Evolutionary conservation across 768 basidiomycete genomes (phyloP).

Genomic region (Porphyrellus cyaneotinctus): DNA sequence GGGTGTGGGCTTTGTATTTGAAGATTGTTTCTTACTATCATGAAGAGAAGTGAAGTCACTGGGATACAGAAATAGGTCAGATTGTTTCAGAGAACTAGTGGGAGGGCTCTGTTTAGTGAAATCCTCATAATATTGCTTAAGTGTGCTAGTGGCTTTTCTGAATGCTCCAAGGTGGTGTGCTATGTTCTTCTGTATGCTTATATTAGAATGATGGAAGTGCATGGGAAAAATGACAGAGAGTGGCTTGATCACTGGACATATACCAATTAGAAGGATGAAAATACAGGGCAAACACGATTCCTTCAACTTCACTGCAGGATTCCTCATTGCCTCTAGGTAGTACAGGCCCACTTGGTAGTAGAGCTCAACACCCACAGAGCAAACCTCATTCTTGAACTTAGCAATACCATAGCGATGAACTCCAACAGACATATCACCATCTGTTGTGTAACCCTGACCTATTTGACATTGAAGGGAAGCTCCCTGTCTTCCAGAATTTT

Average conservation of each 20-base stretch:
- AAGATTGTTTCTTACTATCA: not conserved
- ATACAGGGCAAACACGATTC: not conserved
- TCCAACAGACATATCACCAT: not conserved
- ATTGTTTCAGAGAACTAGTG: too few relatives aligned
- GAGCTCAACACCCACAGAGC: not conserved
- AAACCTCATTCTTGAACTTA: not conserved
- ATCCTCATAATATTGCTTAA: not conserved
- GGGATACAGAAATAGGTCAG: not conserved
- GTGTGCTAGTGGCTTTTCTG: not conserved
- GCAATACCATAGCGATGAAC: not conserved
- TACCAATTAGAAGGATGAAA: not conserved
- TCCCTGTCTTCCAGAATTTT: too few relatives aligned
- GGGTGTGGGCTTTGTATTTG: not conserved
- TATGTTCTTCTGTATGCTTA: too few relatives aligned
- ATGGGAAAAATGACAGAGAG: not conserved
- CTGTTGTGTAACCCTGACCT: not conserved
- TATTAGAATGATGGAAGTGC: not conserved
- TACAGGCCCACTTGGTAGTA: not conserved
- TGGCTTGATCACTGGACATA: not conserved
- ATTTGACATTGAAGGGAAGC: too few relatives aligned
- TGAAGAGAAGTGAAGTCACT: not conserved
- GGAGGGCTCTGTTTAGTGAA: not conserved
- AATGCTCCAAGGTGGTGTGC: not conserved
- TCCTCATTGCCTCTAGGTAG: not conserved
- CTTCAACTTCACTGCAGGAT: not conserved